Evolutionary conservation across 331 rosid species (phyloP), one percentile per base, ranked within the genome.

Genomic region (Malus hybrid): DNA sequence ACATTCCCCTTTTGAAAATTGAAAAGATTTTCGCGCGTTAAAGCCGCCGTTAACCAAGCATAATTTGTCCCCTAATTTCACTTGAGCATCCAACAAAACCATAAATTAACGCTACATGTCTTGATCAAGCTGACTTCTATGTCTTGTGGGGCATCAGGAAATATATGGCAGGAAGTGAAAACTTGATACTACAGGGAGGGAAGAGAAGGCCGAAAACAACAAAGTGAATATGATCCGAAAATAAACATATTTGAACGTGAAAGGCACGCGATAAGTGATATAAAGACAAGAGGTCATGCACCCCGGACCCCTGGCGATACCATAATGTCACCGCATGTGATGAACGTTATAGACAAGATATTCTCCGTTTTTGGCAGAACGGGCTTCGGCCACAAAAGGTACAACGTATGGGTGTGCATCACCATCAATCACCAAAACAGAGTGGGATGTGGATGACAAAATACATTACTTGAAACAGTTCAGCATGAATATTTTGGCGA

Each of bases 301-400:
- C 44, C 44, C 11, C n/a, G 18, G 16, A 13, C 53, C 3, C 2
- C 8, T 7, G 2, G 19, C 5, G 55, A 50, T 3, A 36, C 44
- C 44, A 5, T 1, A 50, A 15, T 0, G 4, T 50, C 56, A 50
- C 4, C 1, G 1, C n/a, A 50, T 0, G 9, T 6, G 56, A 50
- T 50, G 12, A 39, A 2, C 12, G 46, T 39, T 15, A 3, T 50
- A 50, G 56, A 50, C 56, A 50, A 0, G 1, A 15, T 50, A 50
- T 50, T 79, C 72, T 79, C 55, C 65, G 68, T 66, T 78, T 84
- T 77, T 78, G 81, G 78, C 74, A 29, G 80, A 82, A 89, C 82
- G 81, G 83, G 74, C 83, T 86, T 82, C 12, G 18, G 68, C 82
- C 85, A 81, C 66, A 63, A 72, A 80, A 78, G 81, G 84, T 76